Evolutionary conservation across 192 early-diverging fungal genomes (phyloP), one percentile per base, ranked within the genome.

Genomic region (Dissophora ornata): DNA sequence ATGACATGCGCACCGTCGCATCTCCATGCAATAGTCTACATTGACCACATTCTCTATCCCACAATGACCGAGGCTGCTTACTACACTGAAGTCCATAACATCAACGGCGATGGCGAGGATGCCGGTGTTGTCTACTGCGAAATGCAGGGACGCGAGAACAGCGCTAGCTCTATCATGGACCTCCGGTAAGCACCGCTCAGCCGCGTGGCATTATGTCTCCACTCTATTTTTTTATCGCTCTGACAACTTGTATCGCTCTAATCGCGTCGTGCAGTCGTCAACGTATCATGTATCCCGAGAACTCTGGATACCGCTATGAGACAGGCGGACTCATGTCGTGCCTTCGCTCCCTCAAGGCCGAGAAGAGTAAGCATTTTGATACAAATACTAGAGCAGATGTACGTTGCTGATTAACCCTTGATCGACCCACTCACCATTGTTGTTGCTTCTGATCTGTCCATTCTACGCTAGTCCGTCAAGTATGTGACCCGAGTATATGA

Each of bases 71-170:
- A 87, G 36, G 82, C 69, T 32, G 85, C 82, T 12, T 87, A 83
- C 59, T 79, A 84, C 70, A 89, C 87, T 18, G 87, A 89, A 57
- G 85, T 88, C 5, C 87, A 89, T 73, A 83, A 89, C 62, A 83
- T 89, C 42, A 89, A 87, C 53, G 87, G 84, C 16, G 84, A 87
- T 25, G 87, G 86, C 19, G 86, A 89, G 79, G 74, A 89, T 68
- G 85, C 86, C n/a, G 87, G 87, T 79, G 71, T 88, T 38, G 87
- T 89, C n/a, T 89, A 89, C 57, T 79, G 75, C 51, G 87, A 89
- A 58, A 89, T 89, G 87, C 87, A 89, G 66, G 87, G 87, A 6
- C 80, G 80, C 49, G 82, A 88, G 66, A 88, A 88, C 56, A 52
- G 67, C 1, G 64, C 69, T 3, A 64, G 65, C 3, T 77, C 73